Evolutionary conservation across 169 alveolate genomes (phyloP).

Genomic region (Plasmodium adleri): DNA sequence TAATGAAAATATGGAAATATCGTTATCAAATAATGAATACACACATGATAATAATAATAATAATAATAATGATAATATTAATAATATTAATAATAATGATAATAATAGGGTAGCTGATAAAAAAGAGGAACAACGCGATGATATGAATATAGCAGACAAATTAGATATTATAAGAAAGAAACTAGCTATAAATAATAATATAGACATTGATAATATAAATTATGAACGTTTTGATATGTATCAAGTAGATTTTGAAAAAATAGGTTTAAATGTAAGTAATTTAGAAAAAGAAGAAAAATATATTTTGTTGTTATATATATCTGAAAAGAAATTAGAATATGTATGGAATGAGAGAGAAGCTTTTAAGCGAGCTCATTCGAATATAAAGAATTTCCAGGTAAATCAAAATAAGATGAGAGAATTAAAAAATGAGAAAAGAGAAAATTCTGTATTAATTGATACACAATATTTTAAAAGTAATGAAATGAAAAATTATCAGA

Average conservation of each 20-base stretch:
- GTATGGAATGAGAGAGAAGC: slow-evolving; percentile 9
- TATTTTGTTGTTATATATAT: slow-evolving; percentile 60
- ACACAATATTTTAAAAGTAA: no score
- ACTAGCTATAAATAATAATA: slow-evolving; percentile 32
- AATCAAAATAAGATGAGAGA: slow-evolving; percentile 9
- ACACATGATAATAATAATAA: background rate
- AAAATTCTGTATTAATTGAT: background rate
- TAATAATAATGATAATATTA: background rate
- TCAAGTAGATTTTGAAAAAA: slow-evolving; percentile 50
- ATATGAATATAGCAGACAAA: slow-evolving; percentile 13
- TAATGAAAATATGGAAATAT: background rate
- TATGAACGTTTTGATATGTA: slow-evolving; percentile 47
- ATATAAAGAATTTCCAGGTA: slow-evolving; percentile 1
- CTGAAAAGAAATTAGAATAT: slow-evolving; percentile 36
- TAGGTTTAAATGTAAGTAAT: slow-evolving; percentile 49
- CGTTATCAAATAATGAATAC: background rate
- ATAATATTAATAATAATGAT: background rate
- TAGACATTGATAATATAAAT: slow-evolving; percentile 35
- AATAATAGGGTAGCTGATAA: background rate
- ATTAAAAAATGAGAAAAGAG: background rate
- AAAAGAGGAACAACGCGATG: slow-evolving; percentile 3
- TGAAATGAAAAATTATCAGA: no score
- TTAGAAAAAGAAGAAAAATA: slow-evolving; percentile 65
- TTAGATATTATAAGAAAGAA: slow-evolving; percentile 30
- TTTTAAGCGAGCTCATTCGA: slow-evolving; percentile 5